Conservation (phyloP, 306 rosid species). For the Cicer arietinum region DNA sequence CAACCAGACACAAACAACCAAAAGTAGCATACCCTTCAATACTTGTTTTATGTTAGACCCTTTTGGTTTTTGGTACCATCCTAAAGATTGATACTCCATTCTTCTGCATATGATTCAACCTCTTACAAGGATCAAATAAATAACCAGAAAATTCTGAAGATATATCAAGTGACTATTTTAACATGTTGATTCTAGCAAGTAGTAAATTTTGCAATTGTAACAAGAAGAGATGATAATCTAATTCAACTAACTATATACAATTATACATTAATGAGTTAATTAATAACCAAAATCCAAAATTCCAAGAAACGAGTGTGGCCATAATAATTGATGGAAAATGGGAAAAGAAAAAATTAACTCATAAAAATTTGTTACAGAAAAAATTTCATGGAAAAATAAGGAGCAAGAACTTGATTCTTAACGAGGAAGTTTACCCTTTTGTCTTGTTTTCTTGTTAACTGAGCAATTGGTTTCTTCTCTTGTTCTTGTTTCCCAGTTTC, state of each 20-base stretch:
- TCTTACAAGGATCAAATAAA: slow-evolving; percentile 28
- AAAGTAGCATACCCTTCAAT: slow-evolving; percentile 46
- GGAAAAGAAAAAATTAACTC: not conserved
- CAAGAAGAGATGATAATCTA: slow-evolving; percentile 14
- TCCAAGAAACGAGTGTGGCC: slow-evolving; percentile 7
- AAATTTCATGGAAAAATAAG: slow-evolving; percentile 7
- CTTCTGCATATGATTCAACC: slow-evolving; percentile 39
- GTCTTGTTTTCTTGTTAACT: not conserved
- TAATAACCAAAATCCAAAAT: not conserved
- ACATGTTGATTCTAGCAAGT: slow-evolving; percentile 3
- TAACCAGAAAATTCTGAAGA: slow-evolving; percentile 2
- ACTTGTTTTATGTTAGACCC: slow-evolving; percentile 46
- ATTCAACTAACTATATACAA: not conserved
- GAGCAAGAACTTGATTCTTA: slow-evolving; percentile 23
- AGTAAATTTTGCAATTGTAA: slow-evolving; percentile 18
- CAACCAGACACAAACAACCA: slow-evolving; percentile 55
- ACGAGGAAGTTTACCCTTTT: slow-evolving; percentile 42
- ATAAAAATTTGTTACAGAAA: not conserved
- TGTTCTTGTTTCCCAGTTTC: slow-evolving; percentile 5
- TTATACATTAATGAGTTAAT: no score
- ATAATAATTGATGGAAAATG: slow-evolving; percentile 3
- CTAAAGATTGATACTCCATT: slow-evolving; percentile 50
- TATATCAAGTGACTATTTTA: not conserved
- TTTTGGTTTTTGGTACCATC: slow-evolving; percentile 51
- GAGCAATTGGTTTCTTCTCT: slow-evolving; percentile 11